Evolutionary conservation across 176 grass and related monocot species (phyloP), one percentile per base, ranked within the genome.

Genomic region (Triticum dicoccoides): DNA sequence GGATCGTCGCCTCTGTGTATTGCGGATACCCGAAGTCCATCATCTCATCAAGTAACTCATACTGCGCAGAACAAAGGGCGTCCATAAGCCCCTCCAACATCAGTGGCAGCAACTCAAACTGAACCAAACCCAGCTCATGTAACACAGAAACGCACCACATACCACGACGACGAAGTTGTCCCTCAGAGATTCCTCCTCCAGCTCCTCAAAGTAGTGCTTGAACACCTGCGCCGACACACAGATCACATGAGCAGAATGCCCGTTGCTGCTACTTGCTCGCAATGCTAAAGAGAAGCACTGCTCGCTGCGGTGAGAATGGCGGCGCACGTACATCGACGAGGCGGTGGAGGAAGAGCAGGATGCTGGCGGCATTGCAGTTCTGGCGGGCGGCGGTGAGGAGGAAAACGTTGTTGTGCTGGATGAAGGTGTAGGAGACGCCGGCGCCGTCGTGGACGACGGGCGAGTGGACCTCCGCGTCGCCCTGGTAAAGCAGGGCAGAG

Each of bases 151-250:
- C 42, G 41, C 70, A 84, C 67, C 51, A 30, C 72, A 34, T 83
- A 95, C 93, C 90, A 95, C 93, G 24, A 95, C 88, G 76, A 95
- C 93, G 80, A 95, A 95, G 75, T 95, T 95, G 83, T 92, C 90
- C 92, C 93, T 90, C n/a, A 95, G 76, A 0, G 90, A 95, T 62
- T 95, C 93, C 73, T 95, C 93, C 82, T 95, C 93, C 63, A 95
- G 12, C 63, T 95, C 93, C 47, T 95, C 93, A 11, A 95, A 95
- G 80, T 95, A 95, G 77, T 92, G 88, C 80, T 95, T 95, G 83
- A 95, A 95, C 33, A 92, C 90, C 90, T 95, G 72, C 54, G 80
- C 11, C 9, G 65, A 80, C 15, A 8, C 23, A 29, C 11, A n/a
- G 34, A 79, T n/a, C 10, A 59, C 20, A 24, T 65, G 72, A 85